Conservation (phyloP, 148 eudicot species). For the Salicornia ramosissima region DNA sequence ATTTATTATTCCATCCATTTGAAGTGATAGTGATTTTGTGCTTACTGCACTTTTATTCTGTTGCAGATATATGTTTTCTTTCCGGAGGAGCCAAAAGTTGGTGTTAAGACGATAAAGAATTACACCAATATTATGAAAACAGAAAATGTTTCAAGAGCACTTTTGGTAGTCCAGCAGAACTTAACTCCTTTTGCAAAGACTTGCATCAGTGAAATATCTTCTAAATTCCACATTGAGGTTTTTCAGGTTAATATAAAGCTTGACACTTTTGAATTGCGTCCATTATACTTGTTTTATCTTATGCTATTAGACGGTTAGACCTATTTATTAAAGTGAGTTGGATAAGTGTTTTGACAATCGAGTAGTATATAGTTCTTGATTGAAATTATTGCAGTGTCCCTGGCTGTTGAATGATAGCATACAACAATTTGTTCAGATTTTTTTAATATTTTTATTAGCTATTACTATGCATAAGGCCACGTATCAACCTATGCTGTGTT, state of each 20-base stretch:
- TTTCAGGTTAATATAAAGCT: constrained; percentile 49
- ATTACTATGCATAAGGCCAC: not conserved
- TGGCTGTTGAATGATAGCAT: not conserved
- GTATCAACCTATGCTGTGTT: not conserved
- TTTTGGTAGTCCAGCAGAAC: constrained; percentile 70
- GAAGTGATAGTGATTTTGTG: not conserved
- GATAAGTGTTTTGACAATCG: not conserved
- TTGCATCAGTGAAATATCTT: constrained; percentile 61
- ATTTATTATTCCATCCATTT: not conserved
- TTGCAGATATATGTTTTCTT: constrained; percentile 74
- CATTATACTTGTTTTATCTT: not conserved
- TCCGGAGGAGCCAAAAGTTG: constrained; percentile 82
- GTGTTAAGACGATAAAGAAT: constrained; percentile 81
- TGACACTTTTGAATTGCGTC: not conserved
- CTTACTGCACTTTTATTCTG: constrained; percentile 11
- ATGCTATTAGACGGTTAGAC: not conserved
- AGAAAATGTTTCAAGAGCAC: constrained; percentile 68
- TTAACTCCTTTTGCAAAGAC: constrained; percentile 81
- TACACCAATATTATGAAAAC: constrained; percentile 71
- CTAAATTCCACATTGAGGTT: constrained; percentile 75
- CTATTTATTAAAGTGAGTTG: not conserved
- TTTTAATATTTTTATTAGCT: not conserved
- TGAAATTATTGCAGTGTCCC: not conserved
- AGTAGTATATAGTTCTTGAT: not conserved
- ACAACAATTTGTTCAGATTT: not conserved